Percentiles rank a stretch among this genome's conserved stretches.
phyloP scores from a whole-genome alignment of 495 filamentous ascomycete species.

The Trichocladium uniseriatum region DNA sequence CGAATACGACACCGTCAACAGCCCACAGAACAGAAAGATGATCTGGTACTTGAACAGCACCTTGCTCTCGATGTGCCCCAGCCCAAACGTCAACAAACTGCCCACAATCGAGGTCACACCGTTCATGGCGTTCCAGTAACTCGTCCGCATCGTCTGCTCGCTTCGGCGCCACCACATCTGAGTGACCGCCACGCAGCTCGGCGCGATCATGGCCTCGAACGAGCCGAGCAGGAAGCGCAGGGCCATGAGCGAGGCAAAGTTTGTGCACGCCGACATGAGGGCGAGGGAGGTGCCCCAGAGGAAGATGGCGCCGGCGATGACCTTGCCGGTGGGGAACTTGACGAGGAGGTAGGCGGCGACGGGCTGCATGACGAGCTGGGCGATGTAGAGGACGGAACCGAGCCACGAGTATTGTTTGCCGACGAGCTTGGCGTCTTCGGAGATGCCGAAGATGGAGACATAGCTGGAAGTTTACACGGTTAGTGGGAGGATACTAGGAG shows the following conservation, averaged over 20 bases:
- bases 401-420: constrained; percentile 43
- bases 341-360: constrained; percentile 40
- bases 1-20: constrained; percentile 21
- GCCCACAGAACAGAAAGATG: constrained; percentile 48
- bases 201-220: constrained; percentile 40
- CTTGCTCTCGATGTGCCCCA: constrained; percentile 48
- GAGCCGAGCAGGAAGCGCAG: constrained; percentile 34
- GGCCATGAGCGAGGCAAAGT: constrained; percentile 37
- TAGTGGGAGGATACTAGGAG: no score
- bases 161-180: constrained; percentile 48
- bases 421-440: constrained; percentile 38
- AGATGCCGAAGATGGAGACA: constrained; percentile 47
- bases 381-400: constrained; percentile 36
- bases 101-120: constrained; percentile 40
- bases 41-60: constrained; percentile 50
- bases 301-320: constrained; percentile 32
- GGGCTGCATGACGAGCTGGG: constrained; percentile 38
- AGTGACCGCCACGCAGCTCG: constrained; percentile 41
- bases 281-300: constrained; percentile 34
- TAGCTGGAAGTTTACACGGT: no score
- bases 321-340: constrained; percentile 40
- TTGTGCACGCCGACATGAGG: constrained; percentile 33
- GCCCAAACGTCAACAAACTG: constrained; percentile 47
- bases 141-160: constrained; percentile 43
- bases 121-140: constrained; percentile 46